Conservation (phyloP, 768 basidiomycete genomes). For the Lentinula sp. region DNA sequence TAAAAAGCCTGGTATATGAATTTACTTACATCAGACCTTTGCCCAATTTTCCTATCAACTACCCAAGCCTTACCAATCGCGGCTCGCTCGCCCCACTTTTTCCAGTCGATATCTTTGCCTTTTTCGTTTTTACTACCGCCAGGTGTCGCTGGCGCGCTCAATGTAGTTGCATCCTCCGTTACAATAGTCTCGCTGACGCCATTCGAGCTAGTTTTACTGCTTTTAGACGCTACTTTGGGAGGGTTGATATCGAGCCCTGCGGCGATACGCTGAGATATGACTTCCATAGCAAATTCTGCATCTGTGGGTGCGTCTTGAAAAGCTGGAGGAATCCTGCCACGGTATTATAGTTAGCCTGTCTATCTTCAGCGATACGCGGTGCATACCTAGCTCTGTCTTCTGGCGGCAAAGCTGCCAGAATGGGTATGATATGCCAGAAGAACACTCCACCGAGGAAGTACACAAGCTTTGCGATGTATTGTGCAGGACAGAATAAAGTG, state of each 20-base stretch:
- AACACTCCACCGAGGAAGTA: slow-evolving; percentile 41
- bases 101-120: slow-evolving; percentile 37
- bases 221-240: slow-evolving; percentile 15
- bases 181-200: not conserved
- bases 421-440: slow-evolving; percentile 61
- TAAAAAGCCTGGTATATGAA: not conserved
- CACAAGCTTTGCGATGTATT: slow-evolving; percentile 40
- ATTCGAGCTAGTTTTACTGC: slow-evolving; percentile 2
- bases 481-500: slow-evolving; percentile 39
- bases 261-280: slow-evolving; percentile 56
- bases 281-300: slow-evolving; percentile 63
- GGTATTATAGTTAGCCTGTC: not conserved
- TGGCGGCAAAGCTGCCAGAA: slow-evolving; percentile 45
- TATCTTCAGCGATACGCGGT: not conserved
- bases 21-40: slow-evolving; percentile 24
- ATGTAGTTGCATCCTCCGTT: not conserved
- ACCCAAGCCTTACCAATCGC: slow-evolving; percentile 38
- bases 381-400: slow-evolving; percentile 38
- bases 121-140: not conserved
- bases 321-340: slow-evolving; percentile 36
- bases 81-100: slow-evolving; percentile 47
- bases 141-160: not conserved
- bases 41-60: slow-evolving; percentile 33
- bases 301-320: slow-evolving; percentile 58
- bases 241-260: slow-evolving; percentile 44